A percentile compares a stretch with the other conserved stretches of the same genome.
Evolutionary conservation across 768 basidiomycete species (phyloP).

Genomic region (Boletus reticuloceps): DNA sequence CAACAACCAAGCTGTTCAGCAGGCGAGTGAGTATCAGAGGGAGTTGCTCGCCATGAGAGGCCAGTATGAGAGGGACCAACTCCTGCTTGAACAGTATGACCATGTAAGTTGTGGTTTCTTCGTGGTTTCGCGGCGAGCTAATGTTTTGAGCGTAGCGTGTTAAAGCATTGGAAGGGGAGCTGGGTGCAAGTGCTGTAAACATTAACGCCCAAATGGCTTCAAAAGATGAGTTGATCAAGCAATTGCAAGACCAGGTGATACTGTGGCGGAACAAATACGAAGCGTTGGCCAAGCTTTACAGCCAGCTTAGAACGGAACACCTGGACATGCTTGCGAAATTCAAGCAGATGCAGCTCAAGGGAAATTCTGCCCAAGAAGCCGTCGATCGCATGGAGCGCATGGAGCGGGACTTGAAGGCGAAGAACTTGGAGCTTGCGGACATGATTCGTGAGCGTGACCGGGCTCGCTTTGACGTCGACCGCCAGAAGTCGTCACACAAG

Average conservation of each 20-base stretch:
- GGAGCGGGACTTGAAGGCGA: conserved; percentile 97
- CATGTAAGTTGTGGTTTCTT: conserved; percentile 48
- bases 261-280: conserved; percentile 99
- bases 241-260: conserved; percentile 94
- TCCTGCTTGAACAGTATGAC: conserved; percentile 97
- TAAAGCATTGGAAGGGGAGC: conserved; percentile 90
- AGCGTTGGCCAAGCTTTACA: conserved; percentile 96
- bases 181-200: conserved; percentile 69
- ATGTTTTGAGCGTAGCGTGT: conserved; percentile 61
- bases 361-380: conserved; percentile 96
- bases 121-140: conserved; percentile 1
- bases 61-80: conserved; percentile 97
- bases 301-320: conserved; percentile 95
- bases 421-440: conserved; percentile 96
- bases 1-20: conserved; percentile 72
- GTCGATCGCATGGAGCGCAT: conserved; percentile 98
- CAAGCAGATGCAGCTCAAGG: conserved; percentile 96
- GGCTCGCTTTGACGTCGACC: conserved; percentile 92
- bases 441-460: conserved; percentile 98
- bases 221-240: conserved; percentile 94
- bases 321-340: conserved; percentile 95
- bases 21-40: conserved; percentile 80
- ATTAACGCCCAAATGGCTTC: conserved; percentile 82
- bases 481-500: conserved; percentile 90
- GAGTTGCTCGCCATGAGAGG: conserved; percentile 92